These are phyloP conservation scores for Paecilomyces sp. DNA, from an alignment of 2,329 filamentous ascomycete species.

Conservation along the genomic window DNA sequence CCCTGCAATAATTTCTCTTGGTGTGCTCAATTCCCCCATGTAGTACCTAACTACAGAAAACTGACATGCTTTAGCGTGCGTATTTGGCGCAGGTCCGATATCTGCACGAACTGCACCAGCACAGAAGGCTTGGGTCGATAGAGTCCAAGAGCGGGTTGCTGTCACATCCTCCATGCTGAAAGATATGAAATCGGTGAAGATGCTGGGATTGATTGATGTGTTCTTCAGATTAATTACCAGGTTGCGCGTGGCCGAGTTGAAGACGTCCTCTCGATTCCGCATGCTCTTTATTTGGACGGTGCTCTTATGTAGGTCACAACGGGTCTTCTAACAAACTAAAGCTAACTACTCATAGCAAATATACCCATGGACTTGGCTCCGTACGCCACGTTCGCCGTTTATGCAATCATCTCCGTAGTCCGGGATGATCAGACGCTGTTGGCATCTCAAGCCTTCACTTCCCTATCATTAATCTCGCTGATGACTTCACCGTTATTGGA, in stretches of 20 bases:
- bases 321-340: too few species aligned
- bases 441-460: conserved; percentile 17
- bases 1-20: neutral
- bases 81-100: neutral
- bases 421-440: conserved; percentile 10
- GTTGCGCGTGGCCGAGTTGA: too few species aligned
- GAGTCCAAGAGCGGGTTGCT: conserved; percentile 33
- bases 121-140: conserved; percentile 29
- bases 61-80: neutral
- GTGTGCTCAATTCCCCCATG: neutral
- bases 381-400: conserved; percentile 19
- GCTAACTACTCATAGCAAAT: too few species aligned
- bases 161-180: conserved; percentile 33
- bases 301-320: too few species aligned
- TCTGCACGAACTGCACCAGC: too few species aligned
- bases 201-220: conserved; percentile 25
- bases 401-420: conserved; percentile 11
- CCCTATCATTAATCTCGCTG: conserved; percentile 18
- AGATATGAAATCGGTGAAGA: conserved; percentile 39
- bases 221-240: neutral
- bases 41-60: too few species aligned
- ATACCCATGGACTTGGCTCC: conserved; percentile 11
- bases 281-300: too few species aligned
- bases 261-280: too few species aligned
- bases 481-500: conserved; percentile 15